These are phyloP conservation scores for Nakaseomyces glabratus DNA, from an alignment of 1,139 yeast genomes.

Conservation along the genomic window DNA sequence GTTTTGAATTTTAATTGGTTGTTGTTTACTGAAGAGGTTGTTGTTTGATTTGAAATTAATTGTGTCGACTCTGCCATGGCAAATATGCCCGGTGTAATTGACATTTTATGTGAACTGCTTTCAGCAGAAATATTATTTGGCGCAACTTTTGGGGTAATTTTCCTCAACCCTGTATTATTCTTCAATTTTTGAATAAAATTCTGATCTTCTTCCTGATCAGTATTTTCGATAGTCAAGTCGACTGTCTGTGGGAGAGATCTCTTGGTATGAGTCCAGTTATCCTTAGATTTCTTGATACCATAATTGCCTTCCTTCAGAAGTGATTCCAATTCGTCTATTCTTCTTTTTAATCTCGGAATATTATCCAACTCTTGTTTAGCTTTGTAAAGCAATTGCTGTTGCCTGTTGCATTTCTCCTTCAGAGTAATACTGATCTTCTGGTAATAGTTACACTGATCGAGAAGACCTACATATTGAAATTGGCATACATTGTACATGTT, in stretches of 20 bases:
- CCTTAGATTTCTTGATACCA: background rate
- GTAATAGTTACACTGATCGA: conserved; percentile 20
- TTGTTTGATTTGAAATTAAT: background rate
- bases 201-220: conserved; percentile 11
- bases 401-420: conserved; percentile 22
- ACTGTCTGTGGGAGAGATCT: conserved; percentile 20
- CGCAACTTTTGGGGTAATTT: conserved; percentile 7
- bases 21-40: background rate
- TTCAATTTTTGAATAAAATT: conserved; percentile 16
- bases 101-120: conserved; percentile 1
- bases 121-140: background rate
- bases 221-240: conserved; percentile 19
- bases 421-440: conserved; percentile 18
- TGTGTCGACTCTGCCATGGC: conserved; percentile 13
- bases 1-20: too few species aligned
- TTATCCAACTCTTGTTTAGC: conserved; percentile 22
- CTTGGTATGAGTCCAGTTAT: too few species aligned
- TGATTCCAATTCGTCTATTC: conserved; percentile 15
- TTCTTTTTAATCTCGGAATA: conserved; percentile 15
- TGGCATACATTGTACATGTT: conserved; percentile 20
- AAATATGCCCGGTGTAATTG: conserved; percentile 1
- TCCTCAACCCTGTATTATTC: conserved; percentile 13
- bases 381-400: conserved; percentile 19
- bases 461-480: conserved; percentile 20
- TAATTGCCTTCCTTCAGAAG: background rate